phyloP scores from a whole-genome alignment of 2,329 filamentous ascomycete genomes.

The Ceratocystis cacaofunesta region DNA sequence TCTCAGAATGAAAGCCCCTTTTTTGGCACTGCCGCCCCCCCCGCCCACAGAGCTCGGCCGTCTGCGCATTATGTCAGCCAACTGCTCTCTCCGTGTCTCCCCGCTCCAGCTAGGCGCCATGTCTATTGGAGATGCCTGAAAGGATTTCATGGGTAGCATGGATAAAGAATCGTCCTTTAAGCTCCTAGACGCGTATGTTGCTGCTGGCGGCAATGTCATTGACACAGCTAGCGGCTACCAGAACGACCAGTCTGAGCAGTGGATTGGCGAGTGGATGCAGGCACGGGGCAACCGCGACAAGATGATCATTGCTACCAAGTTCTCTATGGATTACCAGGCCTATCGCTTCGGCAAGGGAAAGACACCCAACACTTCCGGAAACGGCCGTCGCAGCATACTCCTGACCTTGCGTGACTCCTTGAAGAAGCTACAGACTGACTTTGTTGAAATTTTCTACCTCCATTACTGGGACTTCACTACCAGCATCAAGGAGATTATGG shows the following conservation, averaged over 20 bases:
- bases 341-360: constrained; percentile 27
- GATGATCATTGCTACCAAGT: constrained; percentile 43
- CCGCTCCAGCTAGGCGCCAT: constrained; percentile 40
- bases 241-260: constrained; percentile 39
- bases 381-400: constrained; percentile 29
- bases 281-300: constrained; percentile 35
- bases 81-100: constrained; percentile 36
- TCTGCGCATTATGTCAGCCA: constrained; percentile 36
- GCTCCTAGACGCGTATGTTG: constrained; percentile 42
- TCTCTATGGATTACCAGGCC: constrained; percentile 33
- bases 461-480: constrained; percentile 33
- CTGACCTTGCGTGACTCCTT: constrained; percentile 31
- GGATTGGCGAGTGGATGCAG: constrained; percentile 43
- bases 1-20: not conserved
- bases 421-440: constrained; percentile 31
- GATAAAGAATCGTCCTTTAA: constrained; percentile 39
- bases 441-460: constrained; percentile 32
- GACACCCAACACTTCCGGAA: constrained; percentile 30
- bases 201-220: constrained; percentile 51
- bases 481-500: constrained; percentile 30
- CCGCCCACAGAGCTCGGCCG: constrained; percentile 34
- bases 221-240: constrained; percentile 49
- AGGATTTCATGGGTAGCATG: constrained; percentile 34
- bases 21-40: constrained; percentile 19
- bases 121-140: constrained; percentile 36